A percentile compares a stretch with the other conserved stretches of the same genome.
These are phyloP conservation scores for Thelonectria blattea DNA, from an alignment of 2,329 filamentous ascomycete genomes.

Conservation along the genomic window DNA sequence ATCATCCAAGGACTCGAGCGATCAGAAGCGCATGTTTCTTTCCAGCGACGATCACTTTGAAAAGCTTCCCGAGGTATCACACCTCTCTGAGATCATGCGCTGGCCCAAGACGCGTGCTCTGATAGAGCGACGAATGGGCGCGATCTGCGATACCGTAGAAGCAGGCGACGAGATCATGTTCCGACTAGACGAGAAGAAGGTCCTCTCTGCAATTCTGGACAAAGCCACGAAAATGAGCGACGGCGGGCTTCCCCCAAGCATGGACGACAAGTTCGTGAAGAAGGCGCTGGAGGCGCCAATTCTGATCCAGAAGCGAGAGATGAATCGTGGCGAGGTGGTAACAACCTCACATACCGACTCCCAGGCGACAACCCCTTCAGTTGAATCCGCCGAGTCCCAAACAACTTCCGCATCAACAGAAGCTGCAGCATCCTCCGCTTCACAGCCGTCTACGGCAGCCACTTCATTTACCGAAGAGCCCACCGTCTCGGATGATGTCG, in stretches of 20 bases:
- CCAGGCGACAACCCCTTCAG: constrained; percentile 27
- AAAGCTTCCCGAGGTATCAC: constrained; percentile 58
- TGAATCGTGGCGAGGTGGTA: constrained; percentile 37
- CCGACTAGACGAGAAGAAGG: constrained; percentile 74
- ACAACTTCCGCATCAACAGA: constrained; percentile 47
- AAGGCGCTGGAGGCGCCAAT: constrained; percentile 79
- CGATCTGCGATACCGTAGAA: constrained; percentile 81
- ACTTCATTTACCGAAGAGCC: constrained; percentile 50
- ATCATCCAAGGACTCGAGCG: constrained; percentile 49
- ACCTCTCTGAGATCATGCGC: constrained; percentile 64
- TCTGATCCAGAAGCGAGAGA: constrained; percentile 67
- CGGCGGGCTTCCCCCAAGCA: constrained; percentile 72
- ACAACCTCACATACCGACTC: constrained; percentile 26
- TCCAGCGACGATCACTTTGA: constrained; percentile 76
- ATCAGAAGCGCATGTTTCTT: constrained; percentile 68
- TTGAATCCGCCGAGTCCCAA: constrained; percentile 49
- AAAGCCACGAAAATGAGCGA: constrained; percentile 76
- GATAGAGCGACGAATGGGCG: constrained; percentile 70
- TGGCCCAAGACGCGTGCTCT: constrained; percentile 53
- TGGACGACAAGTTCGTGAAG: constrained; percentile 85
- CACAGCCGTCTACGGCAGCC: constrained; percentile 52
- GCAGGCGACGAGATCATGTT: constrained; percentile 87
- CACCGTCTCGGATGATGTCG: constrained; percentile 42
- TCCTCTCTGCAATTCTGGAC: constrained; percentile 66
- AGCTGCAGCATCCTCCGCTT: constrained; percentile 43